Conservation (phyloP, 2,329 filamentous ascomycete species). For the Didymella arachidicola region DNA sequence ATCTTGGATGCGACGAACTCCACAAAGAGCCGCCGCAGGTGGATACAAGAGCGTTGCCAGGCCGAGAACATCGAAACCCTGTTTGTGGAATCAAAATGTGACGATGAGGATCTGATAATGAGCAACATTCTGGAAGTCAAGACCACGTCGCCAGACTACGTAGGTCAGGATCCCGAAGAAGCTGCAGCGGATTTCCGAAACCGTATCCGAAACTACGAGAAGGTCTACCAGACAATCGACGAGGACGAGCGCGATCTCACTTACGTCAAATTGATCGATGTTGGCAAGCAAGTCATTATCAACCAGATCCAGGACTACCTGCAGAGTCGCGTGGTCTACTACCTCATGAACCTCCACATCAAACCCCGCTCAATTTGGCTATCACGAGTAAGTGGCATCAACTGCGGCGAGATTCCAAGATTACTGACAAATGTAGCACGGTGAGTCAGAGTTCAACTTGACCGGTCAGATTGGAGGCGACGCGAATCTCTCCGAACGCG, state of each 20-base stretch:
- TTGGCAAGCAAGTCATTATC: slow-evolving; percentile 95
- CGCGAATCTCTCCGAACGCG: slow-evolving; percentile 82
- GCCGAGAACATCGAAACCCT: slow-evolving; percentile 84
- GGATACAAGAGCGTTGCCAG: slow-evolving; percentile 84
- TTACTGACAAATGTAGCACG: slow-evolving; percentile 69
- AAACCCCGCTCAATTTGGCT: slow-evolving; percentile 96
- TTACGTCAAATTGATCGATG: slow-evolving; percentile 97
- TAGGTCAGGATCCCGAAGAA: slow-evolving; percentile 89
- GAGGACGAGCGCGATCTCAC: slow-evolving; percentile 87
- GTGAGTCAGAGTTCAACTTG: slow-evolving; percentile 92
- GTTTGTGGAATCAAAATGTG: slow-evolving; percentile 96
- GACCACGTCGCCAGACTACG: slow-evolving; percentile 93
- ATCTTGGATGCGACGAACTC: slow-evolving; percentile 98
- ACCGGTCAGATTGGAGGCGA: slow-evolving; percentile 92
- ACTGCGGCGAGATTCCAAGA: neutral
- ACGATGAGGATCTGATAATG: slow-evolving; percentile 96
- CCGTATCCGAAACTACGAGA: slow-evolving; percentile 96
- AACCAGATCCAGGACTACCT: slow-evolving; percentile 97
- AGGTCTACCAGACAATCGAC: slow-evolving; percentile 93
- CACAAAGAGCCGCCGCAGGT: slow-evolving; percentile 85
- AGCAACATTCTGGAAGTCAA: slow-evolving; percentile 98
- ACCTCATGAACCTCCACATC: slow-evolving; percentile 98
- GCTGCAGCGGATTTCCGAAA: slow-evolving; percentile 92
- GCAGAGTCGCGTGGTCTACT: slow-evolving; percentile 95
- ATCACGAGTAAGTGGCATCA: slow-evolving; percentile 72